Conservation (phyloP, 768 basidiomycete genomes). For the Tubosaeta brunneosetosa region DNA sequence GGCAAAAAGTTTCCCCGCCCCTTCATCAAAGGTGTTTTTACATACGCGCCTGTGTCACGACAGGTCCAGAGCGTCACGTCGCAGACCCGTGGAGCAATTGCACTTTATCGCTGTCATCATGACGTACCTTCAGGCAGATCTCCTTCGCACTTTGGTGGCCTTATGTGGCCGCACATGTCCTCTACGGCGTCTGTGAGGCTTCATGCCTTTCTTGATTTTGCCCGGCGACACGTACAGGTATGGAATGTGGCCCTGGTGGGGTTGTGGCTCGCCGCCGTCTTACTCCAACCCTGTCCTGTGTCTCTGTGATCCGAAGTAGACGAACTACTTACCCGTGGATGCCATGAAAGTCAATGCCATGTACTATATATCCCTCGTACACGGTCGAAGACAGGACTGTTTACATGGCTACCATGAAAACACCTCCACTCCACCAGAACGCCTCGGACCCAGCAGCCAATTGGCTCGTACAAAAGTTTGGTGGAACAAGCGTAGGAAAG, state of each 20-base stretch:
- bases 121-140: neutral
- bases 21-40: neutral
- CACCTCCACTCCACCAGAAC: constrained; percentile 65
- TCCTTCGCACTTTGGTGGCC: neutral
- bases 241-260: neutral
- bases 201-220: neutral
- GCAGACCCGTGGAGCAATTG: neutral
- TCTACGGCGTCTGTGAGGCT: too few relatives aligned
- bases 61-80: neutral
- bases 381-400: neutral
- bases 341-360: neutral
- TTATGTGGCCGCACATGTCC: neutral
- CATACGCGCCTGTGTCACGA: neutral
- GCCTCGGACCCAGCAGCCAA: constrained; percentile 52
- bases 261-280: neutral
- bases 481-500: constrained; percentile 90
- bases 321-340: neutral
- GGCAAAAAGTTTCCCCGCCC: neutral
- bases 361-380: neutral
- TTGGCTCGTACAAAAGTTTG: constrained; percentile 96
- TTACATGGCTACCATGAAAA: neutral
- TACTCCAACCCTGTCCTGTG: neutral
- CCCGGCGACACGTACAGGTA: neutral
- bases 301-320: constrained; percentile 2
- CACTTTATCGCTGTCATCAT: neutral